A percentile compares a stretch with the other conserved stretches of the same genome.
phyloP scores from a whole-genome alignment of 2,329 filamentous ascomycete genomes.

The Xylariaceae sp. region DNA sequence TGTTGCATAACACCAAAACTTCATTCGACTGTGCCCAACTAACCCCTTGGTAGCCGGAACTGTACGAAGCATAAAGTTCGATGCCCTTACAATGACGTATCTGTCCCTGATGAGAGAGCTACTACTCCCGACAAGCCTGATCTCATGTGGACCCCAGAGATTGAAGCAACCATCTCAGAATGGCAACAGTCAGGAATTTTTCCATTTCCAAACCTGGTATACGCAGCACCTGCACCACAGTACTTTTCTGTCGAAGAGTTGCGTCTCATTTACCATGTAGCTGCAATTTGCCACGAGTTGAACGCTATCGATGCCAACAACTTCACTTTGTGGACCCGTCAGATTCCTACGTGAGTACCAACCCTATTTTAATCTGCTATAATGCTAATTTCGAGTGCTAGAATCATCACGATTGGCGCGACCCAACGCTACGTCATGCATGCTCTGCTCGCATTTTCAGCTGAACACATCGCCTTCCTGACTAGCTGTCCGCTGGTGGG shows the following conservation, averaged over 20 bases:
- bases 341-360: constrained; percentile 81
- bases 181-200: constrained; percentile 87
- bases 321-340: constrained; percentile 90
- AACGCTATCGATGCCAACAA: constrained; percentile 76
- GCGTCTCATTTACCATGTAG: constrained; percentile 88
- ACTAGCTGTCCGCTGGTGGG: constrained; percentile 84
- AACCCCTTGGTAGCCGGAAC: constrained; percentile 72
- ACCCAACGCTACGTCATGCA: constrained; percentile 92
- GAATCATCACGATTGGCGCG: constrained; percentile 81
- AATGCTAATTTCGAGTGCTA: constrained; percentile 48
- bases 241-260: constrained; percentile 78
- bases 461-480: constrained; percentile 89
- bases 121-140: constrained; percentile 68
- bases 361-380: constrained; percentile 20
- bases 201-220: constrained; percentile 83
- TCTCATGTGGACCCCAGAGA: constrained; percentile 85
- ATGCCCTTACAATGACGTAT: constrained; percentile 94
- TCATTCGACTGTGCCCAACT: constrained; percentile 19
- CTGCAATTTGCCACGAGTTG: constrained; percentile 83
- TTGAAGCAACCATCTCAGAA: constrained; percentile 78
- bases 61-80: constrained; percentile 99
- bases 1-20: constrained; percentile 41
- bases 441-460: constrained; percentile 89
- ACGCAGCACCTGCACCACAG: constrained; percentile 74
- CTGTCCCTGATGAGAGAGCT: constrained; percentile 67